Base-by-base conservation (phyloP, 345 rosid genomes). In the Pugionium cornutum region DNA sequence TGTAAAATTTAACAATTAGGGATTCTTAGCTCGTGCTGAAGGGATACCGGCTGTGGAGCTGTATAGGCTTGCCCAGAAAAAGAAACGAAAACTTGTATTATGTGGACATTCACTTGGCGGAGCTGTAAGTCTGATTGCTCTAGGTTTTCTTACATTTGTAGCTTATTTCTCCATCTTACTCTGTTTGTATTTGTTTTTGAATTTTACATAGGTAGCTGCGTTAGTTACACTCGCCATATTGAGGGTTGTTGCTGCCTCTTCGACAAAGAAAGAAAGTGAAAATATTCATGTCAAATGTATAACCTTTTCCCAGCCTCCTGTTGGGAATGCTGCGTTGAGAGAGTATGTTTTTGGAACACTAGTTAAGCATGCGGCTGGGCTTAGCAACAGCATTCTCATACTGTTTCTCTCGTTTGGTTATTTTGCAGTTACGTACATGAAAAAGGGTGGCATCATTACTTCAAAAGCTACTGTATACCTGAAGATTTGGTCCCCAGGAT, bases 51-150 rank as follows among this genome's bases (percentile, higher is more conserved):
- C 98, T 81, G 77, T 92, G 67, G 98, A 92, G 79, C 70, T 92
- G 66, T 92, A 89, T 80, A 83, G 84, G 67, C 97, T 92, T 79
- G 98, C 98, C 77, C 89, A 88, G 75, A 89, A 89, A 78, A 92
- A 89, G 87, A 84, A 92, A 59, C 69, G 83, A 4, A 92, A 92
- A 76, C 96, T 92, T 76, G 98, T 89, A 11, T 74, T 92, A 42
- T 92, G 98, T 81, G 97, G 98, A 43, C 98, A 92, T 79, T 89
- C 98, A 58, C 96, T 92, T 77, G 98, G 98, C 70, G 98, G 98
- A 58, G 98, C 98, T 53, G 98, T 92, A 82, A 78, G 88, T 81
- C 66, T 44, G n/a, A 37, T 49, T 10, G 37, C 43, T 26, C 33
- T 57, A 45, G 26, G n/a, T 43, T 25, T 43, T 36, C 7, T 10